Evolutionary conservation across 2,329 filamentous ascomycete genomes (phyloP), one percentile per base, ranked within the genome.

Genomic region (Chrysosporium keratinophilum): DNA sequence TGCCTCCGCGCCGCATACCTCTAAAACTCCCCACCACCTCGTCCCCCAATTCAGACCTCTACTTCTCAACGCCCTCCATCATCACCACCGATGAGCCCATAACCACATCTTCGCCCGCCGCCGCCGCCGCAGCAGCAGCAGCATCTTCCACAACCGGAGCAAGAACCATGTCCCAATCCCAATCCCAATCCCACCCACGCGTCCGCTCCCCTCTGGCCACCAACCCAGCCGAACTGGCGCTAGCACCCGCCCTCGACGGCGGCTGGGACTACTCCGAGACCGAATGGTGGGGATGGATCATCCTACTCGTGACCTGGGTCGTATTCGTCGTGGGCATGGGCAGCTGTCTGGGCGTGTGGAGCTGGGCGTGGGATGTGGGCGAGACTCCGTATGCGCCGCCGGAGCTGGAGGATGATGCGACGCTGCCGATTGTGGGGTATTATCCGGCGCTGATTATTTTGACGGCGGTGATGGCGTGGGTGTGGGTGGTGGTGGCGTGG

Each of bases 341-440:
- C 51, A 95, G 87, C 49, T 96, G 89, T 68, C 78, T 97, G 44
- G 91, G 87, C 19, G 82, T 97, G 19, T 98, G 93, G 93, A 93
- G 84, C 69, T 98, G 93, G 93, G 93, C 93, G 1, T 98, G 93
- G 93, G 91, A 97, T 73, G 91, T 97, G 1, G 91, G 91, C 44
- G 89, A 91, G 69, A 96, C 89, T 34, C 91, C 91, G 0, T 95
- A 95, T 70, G 91, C 91, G 52, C 91, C 91, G 49, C 91, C 91
- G 2, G 91, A 97, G 72, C 76, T 97, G 42, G 90, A 96, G 69
- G 89, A 97, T 69, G 93, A 98, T 70, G 84, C 87, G 5, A 97
- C 91, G 1, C 71, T 98, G 62, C 93, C 93, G 2, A 95, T 98
- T 64, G 87, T 94, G 10, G 93, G 94, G 9, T 98, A 98, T 70